Evolutionary conservation across 441 rosid species (phyloP).

Genomic region (Pelargonium fulgidum): DNA sequence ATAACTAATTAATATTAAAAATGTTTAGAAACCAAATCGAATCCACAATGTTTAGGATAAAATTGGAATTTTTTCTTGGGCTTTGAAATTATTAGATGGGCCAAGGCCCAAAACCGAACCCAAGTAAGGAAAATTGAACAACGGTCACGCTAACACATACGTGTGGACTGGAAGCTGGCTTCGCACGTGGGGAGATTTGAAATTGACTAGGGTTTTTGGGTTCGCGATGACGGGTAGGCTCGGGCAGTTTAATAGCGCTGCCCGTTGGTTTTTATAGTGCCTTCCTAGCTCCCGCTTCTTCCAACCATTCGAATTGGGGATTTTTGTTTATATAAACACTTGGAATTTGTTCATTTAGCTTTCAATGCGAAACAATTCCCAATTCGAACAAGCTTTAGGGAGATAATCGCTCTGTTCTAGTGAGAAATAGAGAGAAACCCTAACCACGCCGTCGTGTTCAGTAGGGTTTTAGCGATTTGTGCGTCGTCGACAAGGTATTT

Average conservation of each 20-base stretch:
- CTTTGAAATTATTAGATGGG: not conserved
- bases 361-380: not conserved
- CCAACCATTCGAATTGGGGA: constrained; percentile 34
- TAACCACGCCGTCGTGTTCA: constrained; percentile 1
- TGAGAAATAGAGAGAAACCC: not conserved
- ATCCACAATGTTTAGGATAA: too few relatives aligned
- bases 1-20: too few relatives aligned
- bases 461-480: not conserved
- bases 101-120: not conserved
- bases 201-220: constrained; percentile 20
- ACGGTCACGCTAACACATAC: not conserved
- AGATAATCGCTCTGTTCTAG: not conserved
- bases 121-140: not conserved
- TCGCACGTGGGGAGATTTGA: constrained; percentile 39
- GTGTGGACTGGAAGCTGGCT: not conserved
- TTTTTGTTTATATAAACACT: not conserved
- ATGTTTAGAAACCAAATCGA: too few relatives aligned
- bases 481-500: not conserved
- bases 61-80: not conserved
- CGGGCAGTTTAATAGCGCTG: constrained; percentile 29
- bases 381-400: not conserved
- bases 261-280: constrained; percentile 13
- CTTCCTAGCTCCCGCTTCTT: constrained; percentile 44
- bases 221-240: not conserved
- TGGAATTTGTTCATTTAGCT: not conserved